Evolutionary conservation across 1,284 basidiomycete genomes (phyloP).

Genomic region (Somion occarium): DNA sequence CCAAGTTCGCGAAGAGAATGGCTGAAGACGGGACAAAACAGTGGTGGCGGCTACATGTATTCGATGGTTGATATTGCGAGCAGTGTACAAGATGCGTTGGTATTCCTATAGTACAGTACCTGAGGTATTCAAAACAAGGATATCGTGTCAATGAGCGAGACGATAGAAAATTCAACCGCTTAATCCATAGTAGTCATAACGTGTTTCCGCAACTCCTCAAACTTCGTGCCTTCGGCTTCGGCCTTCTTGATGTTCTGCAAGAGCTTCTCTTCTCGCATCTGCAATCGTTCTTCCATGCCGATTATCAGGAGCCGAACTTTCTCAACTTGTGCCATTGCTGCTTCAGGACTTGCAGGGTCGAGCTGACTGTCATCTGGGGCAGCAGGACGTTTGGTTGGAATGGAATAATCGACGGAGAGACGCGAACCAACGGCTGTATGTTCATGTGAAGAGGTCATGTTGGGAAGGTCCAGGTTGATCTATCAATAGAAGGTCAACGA

Average conservation of each 20-base stretch:
- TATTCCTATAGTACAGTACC: neutral
- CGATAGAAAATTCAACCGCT: too few species aligned
- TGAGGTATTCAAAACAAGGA: neutral
- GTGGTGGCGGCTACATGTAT: too few species aligned
- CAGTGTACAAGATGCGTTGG: neutral
- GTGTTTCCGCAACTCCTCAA: slow-evolving; percentile 42
- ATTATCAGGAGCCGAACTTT: slow-evolving; percentile 65
- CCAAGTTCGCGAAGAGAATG: too few species aligned
- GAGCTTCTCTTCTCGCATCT: slow-evolving; percentile 59
- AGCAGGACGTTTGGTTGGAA: slow-evolving; percentile 1
- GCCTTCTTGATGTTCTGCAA: slow-evolving; percentile 55
- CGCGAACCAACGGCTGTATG: neutral
- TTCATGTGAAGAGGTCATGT: neutral
- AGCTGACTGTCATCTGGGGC: slow-evolving; percentile 8
- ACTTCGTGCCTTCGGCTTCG: slow-evolving; percentile 50
- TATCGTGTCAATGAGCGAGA: too few species aligned
- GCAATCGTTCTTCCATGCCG: slow-evolving; percentile 73
- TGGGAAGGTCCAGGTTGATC: neutral
- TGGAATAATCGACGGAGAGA: slow-evolving; percentile 6
- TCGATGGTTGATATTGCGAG: neutral
- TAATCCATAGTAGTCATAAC: neutral
- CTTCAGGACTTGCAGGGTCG: slow-evolving; percentile 18
- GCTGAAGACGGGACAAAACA: too few species aligned
- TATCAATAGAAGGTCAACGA: neutral
- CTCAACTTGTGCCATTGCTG: slow-evolving; percentile 56